A percentile compares a stretch with the other conserved stretches of the same genome.
phyloP scores from a whole-genome alignment of 2,329 filamentous ascomycete genomes.

The Hypomyces rosellus region DNA sequence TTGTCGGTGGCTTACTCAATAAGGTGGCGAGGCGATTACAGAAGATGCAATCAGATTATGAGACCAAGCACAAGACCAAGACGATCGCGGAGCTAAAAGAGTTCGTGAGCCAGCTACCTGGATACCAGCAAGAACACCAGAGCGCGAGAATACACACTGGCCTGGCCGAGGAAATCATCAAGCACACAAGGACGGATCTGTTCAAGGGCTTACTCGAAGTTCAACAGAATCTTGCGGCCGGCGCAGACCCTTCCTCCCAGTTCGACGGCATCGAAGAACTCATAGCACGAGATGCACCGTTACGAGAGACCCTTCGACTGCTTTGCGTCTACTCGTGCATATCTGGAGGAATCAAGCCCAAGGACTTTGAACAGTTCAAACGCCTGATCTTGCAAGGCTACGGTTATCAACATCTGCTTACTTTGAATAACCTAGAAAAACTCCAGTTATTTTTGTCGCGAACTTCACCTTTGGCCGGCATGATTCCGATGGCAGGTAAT shows the following conservation, averaged over 20 bases:
- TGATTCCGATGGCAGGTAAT: conserved; percentile 66
- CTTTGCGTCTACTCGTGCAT: conserved; percentile 90
- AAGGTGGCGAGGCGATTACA: conserved; percentile 83
- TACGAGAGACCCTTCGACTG: conserved; percentile 75
- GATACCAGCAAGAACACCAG: conserved; percentile 88
- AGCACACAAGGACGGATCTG: conserved; percentile 79
- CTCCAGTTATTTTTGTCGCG: conserved; percentile 77
- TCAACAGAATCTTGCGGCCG: conserved; percentile 90
- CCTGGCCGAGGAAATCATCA: conserved; percentile 91
- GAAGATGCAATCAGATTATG: conserved; percentile 77
- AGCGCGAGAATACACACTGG: conserved; percentile 89
- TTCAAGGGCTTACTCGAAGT: conserved; percentile 88
- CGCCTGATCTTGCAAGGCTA: conserved; percentile 86
- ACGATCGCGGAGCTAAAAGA: conserved; percentile 87
- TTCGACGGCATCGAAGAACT: conserved; percentile 90
- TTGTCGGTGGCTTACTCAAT: conserved; percentile 83
- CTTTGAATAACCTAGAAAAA: conserved; percentile 81
- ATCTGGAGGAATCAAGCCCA: conserved; percentile 77
- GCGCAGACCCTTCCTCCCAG: conserved; percentile 80
- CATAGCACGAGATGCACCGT: conserved; percentile 77
- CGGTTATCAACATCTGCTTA: conserved; percentile 89
- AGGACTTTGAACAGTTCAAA: conserved; percentile 85
- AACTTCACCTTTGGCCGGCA: conserved; percentile 69
- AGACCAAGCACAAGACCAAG: conserved; percentile 81
- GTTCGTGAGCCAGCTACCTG: conserved; percentile 89